Base-by-base conservation (phyloP, 495 filamentous ascomycete genomes). In the Cudoniella acicularis region DNA sequence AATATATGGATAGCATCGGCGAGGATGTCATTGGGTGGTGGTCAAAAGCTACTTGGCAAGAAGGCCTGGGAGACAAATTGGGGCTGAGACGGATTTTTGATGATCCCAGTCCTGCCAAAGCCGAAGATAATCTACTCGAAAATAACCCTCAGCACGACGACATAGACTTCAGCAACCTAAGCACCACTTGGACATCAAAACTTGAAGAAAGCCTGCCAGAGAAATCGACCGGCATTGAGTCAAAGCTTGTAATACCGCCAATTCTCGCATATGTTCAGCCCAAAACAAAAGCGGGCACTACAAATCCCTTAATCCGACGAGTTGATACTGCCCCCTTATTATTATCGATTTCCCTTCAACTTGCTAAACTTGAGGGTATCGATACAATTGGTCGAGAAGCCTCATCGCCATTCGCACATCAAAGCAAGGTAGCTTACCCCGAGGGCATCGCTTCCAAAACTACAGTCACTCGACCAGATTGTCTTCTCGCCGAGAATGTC, bases 1-100 rank as follows among this genome's bases (percentile, higher is more conserved):
- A 93, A 18, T 83, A 77, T 18, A 80, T 98, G 46, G 87, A 96
- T 52, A 92, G 83, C 42, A 83, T 99, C 54, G 87, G 88, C 52
- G 94, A 99, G 73, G 95, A 98, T 64, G 81, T 97, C 18, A 72
- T 99, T 17, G 93, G 92, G 11, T 96, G 87, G 87, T 96, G 92
- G 92, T 91, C 91, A 11, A 98, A 98, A 69, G 81, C 92, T 0
- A 84, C 81, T 30, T 99, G 94, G 94, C 92, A 97, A 71, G 75
- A 82, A 21, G 88, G 90, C 0, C 75, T 97, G 0, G 83, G 79
- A 1, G 80, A 85, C 17, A 97, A 96, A 71, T 79, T 98, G 8
- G 81, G 84, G 1, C 71, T 98, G 25, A 72, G 77, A 42, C 77
- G 88, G 41, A 81, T 94, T 40, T 78, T 96, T 51, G 62, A 47